A percentile compares a stretch with the other conserved stretches of the same genome.
Conservation (phyloP, 768 basidiomycete species). For the Hysterangium stoloniferum region DNA sequence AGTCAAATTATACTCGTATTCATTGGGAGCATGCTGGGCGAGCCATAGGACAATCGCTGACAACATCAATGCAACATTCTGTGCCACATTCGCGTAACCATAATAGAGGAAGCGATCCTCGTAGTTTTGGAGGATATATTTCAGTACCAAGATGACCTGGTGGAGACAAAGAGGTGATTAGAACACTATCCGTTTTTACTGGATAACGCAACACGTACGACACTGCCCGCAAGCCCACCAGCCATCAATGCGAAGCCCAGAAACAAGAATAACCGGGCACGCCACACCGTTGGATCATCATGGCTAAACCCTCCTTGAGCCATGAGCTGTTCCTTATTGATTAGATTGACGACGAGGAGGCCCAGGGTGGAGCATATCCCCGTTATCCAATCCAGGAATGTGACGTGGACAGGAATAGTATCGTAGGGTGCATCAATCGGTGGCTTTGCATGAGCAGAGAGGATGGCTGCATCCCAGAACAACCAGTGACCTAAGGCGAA, state of each 20-base stretch:
- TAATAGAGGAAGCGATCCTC: slow-evolving; percentile 77
- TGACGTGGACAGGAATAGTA: slow-evolving; percentile 70
- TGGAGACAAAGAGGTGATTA: background rate
- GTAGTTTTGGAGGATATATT: slow-evolving; percentile 74
- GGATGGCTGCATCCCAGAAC: slow-evolving; percentile 87
- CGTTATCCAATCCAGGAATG: slow-evolving; percentile 96
- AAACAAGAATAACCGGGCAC: slow-evolving; percentile 85
- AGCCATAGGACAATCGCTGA: slow-evolving; percentile 89
- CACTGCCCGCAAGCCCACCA: slow-evolving; percentile 93
- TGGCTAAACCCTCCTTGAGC: slow-evolving; percentile 71
- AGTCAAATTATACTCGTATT: slow-evolving; percentile 91
- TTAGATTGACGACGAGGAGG: slow-evolving; percentile 85
- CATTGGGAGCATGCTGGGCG: slow-evolving; percentile 74
- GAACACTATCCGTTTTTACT: background rate
- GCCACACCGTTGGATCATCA: slow-evolving; percentile 81
- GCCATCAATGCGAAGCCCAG: slow-evolving; percentile 97
- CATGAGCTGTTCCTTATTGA: slow-evolving; percentile 86
- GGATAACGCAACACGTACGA: slow-evolving; percentile 48
- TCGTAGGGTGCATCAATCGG: slow-evolving; percentile 65
- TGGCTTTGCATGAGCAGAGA: slow-evolving; percentile 78
- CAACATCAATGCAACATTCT: slow-evolving; percentile 79
- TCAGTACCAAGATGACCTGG: slow-evolving; percentile 83
- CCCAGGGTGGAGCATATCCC: slow-evolving; percentile 90
- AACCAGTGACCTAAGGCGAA: slow-evolving; percentile 95
- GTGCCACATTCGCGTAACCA: slow-evolving; percentile 92